Conservation (phyloP, 768 basidiomycete species). For the Leccinum subgranulosum region DNA sequence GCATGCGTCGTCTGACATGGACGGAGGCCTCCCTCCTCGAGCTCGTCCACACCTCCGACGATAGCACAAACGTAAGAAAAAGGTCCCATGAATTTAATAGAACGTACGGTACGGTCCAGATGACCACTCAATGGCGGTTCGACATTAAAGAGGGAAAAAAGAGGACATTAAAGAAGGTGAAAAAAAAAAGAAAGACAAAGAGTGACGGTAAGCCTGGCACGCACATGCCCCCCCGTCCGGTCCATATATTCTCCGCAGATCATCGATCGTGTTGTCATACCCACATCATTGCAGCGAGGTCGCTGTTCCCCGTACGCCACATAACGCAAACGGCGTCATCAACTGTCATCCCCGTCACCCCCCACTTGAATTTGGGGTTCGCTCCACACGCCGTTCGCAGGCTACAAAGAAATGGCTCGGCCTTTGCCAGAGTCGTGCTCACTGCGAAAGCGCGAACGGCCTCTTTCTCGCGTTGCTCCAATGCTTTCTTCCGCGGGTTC, state of each 20-base stretch:
- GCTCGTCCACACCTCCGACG: constrained; percentile 5
- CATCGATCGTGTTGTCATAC: constrained; percentile 29
- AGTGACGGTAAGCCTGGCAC: constrained; percentile 5
- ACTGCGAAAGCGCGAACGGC: constrained; percentile 62
- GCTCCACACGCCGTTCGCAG: constrained; percentile 26
- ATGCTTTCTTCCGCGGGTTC: constrained; percentile 49
- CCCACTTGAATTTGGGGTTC: constrained; percentile 23
- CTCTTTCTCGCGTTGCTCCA: constrained; percentile 51
- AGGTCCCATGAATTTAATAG: constrained; percentile 17
- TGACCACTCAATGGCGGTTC: constrained; percentile 9
- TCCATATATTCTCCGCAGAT: constrained; percentile 28
- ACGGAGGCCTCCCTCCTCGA: background rate
- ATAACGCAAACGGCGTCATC: constrained; percentile 31
- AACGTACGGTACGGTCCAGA: constrained; percentile 16
- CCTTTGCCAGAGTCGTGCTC: constrained; percentile 64
- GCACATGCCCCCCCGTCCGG: constrained; percentile 8
- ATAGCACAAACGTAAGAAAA: constrained; percentile 17
- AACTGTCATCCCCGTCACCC: constrained; percentile 18
- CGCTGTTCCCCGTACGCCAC: constrained; percentile 26
- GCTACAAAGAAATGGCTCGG: constrained; percentile 81
- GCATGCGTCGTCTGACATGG: constrained; percentile 7
- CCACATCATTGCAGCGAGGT: constrained; percentile 34
- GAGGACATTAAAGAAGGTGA: background rate
- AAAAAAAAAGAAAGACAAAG: background rate
- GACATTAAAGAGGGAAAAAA: constrained; percentile 15